Evolutionary conservation across 495 filamentous ascomycete genomes (phyloP), one percentile per base, ranked within the genome.

Genomic region (Penicillium maclennaniae): DNA sequence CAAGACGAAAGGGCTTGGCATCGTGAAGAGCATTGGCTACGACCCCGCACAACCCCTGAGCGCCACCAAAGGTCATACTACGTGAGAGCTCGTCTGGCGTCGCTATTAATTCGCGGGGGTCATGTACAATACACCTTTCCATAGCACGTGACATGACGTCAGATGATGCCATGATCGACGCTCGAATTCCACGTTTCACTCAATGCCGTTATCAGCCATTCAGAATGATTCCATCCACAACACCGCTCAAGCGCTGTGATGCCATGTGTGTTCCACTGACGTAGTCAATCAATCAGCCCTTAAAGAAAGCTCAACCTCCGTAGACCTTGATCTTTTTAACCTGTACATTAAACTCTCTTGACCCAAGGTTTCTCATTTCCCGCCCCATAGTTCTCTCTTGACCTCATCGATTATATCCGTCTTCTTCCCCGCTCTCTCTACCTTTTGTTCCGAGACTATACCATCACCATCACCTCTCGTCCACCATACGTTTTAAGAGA

Each of bases 1-100:
- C 0, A 80, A 95, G 47, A 98, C 93, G 0, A 97, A 96, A 76
- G 93, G 93, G 0, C 71, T 97, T 6, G 93, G 93, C 0, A 97
- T 97, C 57, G 91, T 98, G 37, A 97, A 95, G 67, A 81, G 82
- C 44, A 77, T 97, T 1, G 92, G 92, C 5, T 97, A 97, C 70
- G 92, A 97, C 68, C 71, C 82, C 0, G 59, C 57, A 0, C 71
- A 84, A 19, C 83, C 84, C 19, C 61, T 87, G 48, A 82, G 79
- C 49, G 74, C 60, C 31, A 42, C 28, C 19, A 52, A 47, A 34
- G 25, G 19, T 1, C 54, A 57, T 2, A 34, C 31, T 12, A 34
- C 31, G 31, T 14, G 31, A 34, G 4, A 31, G 10, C 4, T 23
- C 2, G 4, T 7, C 10, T 4, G 31, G 8, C 10, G 37, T 28